Evolutionary conservation across 352 stramenopile species (phyloP), one percentile per base, ranked within the genome.

Genomic region (Phytophthora sp.): DNA sequence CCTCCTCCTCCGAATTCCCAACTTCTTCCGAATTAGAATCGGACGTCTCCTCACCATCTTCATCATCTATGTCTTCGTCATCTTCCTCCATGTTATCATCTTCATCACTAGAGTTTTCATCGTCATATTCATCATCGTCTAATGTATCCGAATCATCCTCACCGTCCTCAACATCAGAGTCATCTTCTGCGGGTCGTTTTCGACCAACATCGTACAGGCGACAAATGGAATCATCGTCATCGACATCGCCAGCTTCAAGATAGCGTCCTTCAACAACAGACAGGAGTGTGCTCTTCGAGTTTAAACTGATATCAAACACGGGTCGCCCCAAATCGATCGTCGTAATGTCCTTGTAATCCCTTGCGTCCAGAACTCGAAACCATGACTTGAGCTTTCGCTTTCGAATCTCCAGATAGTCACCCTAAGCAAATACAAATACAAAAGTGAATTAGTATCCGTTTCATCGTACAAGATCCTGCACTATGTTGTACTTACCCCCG

Each of bases 161-260:
- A 10, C 62, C 82, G 46, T 93, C 84, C 62, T 97, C 89, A 17
- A 89, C 69, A 54, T 97, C 89, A 7, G 89, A 97, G 53, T 97
- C 89, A 49, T 92, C 88, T 65, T 97, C 89, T 38, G 86, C 84
- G 10, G 87, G 81, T 1, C 87, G 86, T 49, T 92, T 94, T 2
- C 89, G 76, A 8, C 89, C 89, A 42, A 96, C 81, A 35, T 97
- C 89, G 37, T 97, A 97, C n/a, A 96, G 62, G 12, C 86, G 83
- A 31, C 86, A 96, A 15, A 94, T 77, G 0, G 85, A 82, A 62
- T 94, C 85, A 41, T 95, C 81, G n/a, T 91, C 75, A 15, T 77
- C 67, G 10, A 80, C 77, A 11, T 76, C 74, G 2, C 75, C 69
- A 21, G 81, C 76, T 49, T 92, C 77, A 13, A 87, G 39, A 51